A percentile compares a stretch with the other conserved stretches of the same genome.
Evolutionary conservation across 768 basidiomycete species (phyloP).

Genomic region (Termitomyces sp.): DNA sequence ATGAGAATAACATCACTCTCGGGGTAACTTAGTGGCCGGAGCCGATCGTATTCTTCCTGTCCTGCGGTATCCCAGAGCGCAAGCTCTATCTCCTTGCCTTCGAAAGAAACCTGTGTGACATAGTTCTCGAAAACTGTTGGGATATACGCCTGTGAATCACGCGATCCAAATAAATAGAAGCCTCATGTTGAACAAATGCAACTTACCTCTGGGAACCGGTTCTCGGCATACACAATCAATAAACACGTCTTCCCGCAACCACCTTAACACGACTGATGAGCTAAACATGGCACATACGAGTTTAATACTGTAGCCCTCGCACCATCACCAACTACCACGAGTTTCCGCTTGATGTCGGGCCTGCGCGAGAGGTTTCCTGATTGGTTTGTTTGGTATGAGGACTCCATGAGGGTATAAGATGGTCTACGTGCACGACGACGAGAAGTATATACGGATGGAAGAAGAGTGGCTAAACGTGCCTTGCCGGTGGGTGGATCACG

Average conservation of each 20-base stretch:
- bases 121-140: constrained; percentile 96
- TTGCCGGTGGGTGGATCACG: constrained; percentile 17
- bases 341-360: constrained; percentile 81
- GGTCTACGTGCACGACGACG: constrained; percentile 3
- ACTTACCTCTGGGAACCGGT: constrained; percentile 89
- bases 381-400: constrained; percentile 19
- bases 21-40: constrained; percentile 82
- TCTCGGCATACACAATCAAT: constrained; percentile 94
- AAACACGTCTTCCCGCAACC: constrained; percentile 94
- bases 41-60: constrained; percentile 93
- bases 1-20: constrained; percentile 91
- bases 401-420: constrained; percentile 20
- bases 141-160: constrained; percentile 67
- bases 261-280: constrained; percentile 37
- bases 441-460: not conserved
- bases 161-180: constrained; percentile 14
- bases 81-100: constrained; percentile 86
- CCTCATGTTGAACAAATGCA: constrained; percentile 3
- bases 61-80: constrained; percentile 99
- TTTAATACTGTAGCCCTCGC: constrained; percentile 21
- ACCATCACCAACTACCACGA: constrained; percentile 89
- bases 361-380: constrained; percentile 34
- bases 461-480: not conserved
- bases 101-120: constrained; percentile 80
- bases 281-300: constrained; percentile 3